Evolutionary conservation across 805 yeast species (phyloP), one percentile per base, ranked within the genome.

Genomic region (Debaryomyces maramus): DNA sequence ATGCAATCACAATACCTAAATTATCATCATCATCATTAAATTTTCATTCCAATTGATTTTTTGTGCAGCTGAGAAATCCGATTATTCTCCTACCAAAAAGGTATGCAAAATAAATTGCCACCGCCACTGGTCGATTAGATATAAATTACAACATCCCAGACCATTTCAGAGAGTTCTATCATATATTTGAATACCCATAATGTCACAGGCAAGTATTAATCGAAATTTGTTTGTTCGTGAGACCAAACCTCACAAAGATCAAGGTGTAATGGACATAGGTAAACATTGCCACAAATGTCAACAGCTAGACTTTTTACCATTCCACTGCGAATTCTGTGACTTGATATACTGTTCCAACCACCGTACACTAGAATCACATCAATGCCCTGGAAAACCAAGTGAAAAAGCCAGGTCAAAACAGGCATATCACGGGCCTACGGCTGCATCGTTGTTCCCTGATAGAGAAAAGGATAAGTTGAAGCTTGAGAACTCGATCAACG

Each of bases 251-350:
- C 54, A 50, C 21, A 39, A 36, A 44, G 55, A 51, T 36, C 61
- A 59, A 37, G 68, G 71, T 6, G 56, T 80, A 46, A 61, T 81
- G 56, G 75, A 81, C 34, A 70, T 81, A 5, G 86, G 86, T n/a
- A 58, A 71, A 41, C 77, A 78, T 50, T 81, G 86, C 55, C 50
- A 56, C 19, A 60, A 69, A 13, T 81, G 86, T 53, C 62, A 70
- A 33, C 67, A 64, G 44, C 60, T 79, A 5, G 86, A 81, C 53
- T 81, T 80, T 46, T 60, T 81, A 20, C 86, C 86, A 13, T 80
- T 70, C 52, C 57, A 56, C 13, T 81, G 86, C 53, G 73, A 72
- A 31, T 67, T 64, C 37, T 76, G 81, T 51, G 52, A 67, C 8
- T 47, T 53, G 17, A 58, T 67, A 2, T 80, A 56, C 49, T 80